phyloP scores from a whole-genome alignment of 345 rosid species.

The Lepidium africanum region DNA sequence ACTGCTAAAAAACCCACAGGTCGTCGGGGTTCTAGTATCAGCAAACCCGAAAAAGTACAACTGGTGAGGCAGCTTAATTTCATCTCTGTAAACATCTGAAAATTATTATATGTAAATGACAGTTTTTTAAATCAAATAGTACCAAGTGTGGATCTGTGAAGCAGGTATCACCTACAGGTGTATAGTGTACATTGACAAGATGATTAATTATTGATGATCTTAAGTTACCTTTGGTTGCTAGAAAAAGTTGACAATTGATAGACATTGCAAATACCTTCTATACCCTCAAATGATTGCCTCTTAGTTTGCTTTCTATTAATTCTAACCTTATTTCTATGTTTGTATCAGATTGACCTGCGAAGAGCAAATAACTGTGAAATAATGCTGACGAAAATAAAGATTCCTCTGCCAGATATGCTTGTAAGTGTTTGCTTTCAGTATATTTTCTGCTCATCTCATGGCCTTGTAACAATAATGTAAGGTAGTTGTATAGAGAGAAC shows the following conservation, averaged over 20 bases:
- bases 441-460: constrained; percentile 16
- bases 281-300: neutral
- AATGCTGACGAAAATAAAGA: constrained; percentile 91
- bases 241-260: neutral
- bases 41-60: constrained; percentile 92
- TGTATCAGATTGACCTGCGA: constrained; percentile 82
- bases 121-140: neutral
- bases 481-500: neutral
- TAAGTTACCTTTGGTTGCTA: neutral
- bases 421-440: constrained; percentile 45
- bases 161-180: neutral
- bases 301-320: neutral
- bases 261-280: neutral
- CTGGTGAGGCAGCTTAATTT: constrained; percentile 46
- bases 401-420: constrained; percentile 90
- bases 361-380: constrained; percentile 98
- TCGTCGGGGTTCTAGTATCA: constrained; percentile 75
- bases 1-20: constrained; percentile 56
- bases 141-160: neutral
- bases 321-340: neutral
- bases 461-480: neutral
- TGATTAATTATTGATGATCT: neutral
- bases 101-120: neutral
- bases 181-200: neutral
- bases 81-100: constrained; percentile 3